A percentile compares a stretch with the other conserved stretches of the same genome.
Conservation (phyloP, 257 asterid species). For the Apocynum venetum region DNA sequence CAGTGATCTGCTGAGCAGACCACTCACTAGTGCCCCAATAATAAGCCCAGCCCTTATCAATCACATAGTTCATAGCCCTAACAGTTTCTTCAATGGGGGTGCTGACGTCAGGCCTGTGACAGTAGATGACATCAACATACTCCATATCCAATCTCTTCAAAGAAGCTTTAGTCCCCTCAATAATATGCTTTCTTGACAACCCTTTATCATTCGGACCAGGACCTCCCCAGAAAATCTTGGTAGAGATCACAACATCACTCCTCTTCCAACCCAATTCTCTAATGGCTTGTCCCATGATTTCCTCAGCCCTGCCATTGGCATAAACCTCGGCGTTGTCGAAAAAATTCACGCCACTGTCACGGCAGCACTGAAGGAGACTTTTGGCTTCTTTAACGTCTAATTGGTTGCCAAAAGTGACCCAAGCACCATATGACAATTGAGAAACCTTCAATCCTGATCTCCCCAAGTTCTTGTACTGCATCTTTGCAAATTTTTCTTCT, state of each 20-base stretch:
- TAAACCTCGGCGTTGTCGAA: constrained; percentile 98
- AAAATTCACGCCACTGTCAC: constrained; percentile 89
- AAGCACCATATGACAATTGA: constrained; percentile 88
- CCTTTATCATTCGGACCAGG: constrained; percentile 97
- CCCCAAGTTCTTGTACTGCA: constrained; percentile 93
- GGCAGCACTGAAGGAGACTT: constrained; percentile 83
- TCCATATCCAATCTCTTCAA: constrained; percentile 89
- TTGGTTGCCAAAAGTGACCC: constrained; percentile 98
- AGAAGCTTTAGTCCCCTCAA: constrained; percentile 76
- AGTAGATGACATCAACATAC: constrained; percentile 71
- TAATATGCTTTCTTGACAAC: constrained; percentile 75
- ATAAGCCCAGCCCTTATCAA: constrained; percentile 96
- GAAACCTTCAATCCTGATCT: constrained; percentile 93
- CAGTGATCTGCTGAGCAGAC: constrained; percentile 98
- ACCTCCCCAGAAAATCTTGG: constrained; percentile 99
- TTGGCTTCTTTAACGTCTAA: constrained; percentile 95
- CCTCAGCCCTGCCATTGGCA: constrained; percentile 96
- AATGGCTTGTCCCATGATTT: constrained; percentile 98
- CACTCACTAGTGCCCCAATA: constrained; percentile 99
- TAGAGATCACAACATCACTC: constrained; percentile 77
- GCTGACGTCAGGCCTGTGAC: constrained; percentile 75
- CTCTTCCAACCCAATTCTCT: constrained; percentile 95
- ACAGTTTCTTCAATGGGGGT: constrained; percentile 97
- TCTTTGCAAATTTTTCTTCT: constrained; percentile 4
- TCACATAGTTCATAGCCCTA: constrained; percentile 92